Base-by-base conservation (phyloP, 495 filamentous ascomycete species). In the Aspergillus biplanus region DNA sequence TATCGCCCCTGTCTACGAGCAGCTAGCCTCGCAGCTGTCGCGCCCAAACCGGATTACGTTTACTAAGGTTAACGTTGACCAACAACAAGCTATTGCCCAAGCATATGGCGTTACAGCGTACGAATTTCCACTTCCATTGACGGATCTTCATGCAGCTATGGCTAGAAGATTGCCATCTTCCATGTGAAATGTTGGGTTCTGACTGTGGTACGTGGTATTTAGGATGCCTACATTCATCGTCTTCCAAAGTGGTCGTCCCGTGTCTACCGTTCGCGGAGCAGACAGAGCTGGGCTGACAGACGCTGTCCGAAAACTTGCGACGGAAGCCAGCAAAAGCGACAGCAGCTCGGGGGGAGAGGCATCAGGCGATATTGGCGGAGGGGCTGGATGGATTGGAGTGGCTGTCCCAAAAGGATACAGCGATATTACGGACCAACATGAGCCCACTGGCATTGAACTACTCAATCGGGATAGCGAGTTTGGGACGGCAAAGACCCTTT, bases 181-280 rank as follows among this genome's bases (percentile, higher is more conserved):
- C 21, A 2, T 2, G 21, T 27, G 21, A 27, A 27, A 27, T 27
- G 21, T 27, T 27, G 21, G 21, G 21, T 27, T 27, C 21, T 27
- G 21, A 27, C 21, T 27, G 21, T 2, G 1, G 2, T 27, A 27
- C 18, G 7, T 15, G 3, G 2, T 34, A 27, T 3, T 15, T 59
- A 85, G 82, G 13, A 82, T 90, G 66, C 95, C 95, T 15, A 96
- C 94, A 48, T 97, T 98, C 78, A 86, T 97, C 69, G 83, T 96
- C 67, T 97, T 97, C 83, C 90, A 91, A 68, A 83, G 89, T 63
- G 87, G 88, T 62, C 80, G 83, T 60, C 77, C 85, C 57, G 82
- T 86, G 35, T 82, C 89, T 48, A 90, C 87, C 61, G 82, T 97
- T 46, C 80, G 83, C 70, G 92, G 92, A 59, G 92, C 90, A 56